phyloP scores from a whole-genome alignment of 2,329 filamentous ascomycete genomes.

The Albophoma yamanashiensis region DNA sequence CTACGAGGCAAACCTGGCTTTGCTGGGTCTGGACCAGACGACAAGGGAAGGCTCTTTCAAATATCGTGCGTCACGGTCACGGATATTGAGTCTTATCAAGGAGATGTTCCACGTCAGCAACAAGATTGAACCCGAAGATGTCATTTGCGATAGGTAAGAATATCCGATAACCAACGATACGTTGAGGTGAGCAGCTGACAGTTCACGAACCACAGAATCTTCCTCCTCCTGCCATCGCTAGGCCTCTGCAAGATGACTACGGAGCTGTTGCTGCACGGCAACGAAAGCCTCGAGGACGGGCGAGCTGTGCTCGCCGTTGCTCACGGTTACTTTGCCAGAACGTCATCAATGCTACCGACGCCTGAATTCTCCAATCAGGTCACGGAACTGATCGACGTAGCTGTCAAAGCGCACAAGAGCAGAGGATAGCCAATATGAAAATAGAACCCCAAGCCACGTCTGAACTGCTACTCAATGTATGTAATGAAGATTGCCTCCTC shows the following conservation, averaged over 20 bases:
- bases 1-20: background rate
- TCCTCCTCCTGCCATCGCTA: background rate
- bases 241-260: background rate
- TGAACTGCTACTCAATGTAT: background rate
- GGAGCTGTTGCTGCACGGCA: background rate
- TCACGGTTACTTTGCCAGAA: background rate
- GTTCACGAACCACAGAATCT: background rate
- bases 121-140: background rate
- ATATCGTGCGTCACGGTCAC: background rate
- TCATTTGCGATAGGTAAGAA: background rate
- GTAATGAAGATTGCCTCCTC: background rate
- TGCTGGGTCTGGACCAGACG: background rate
- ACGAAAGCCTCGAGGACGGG: background rate
- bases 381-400: background rate
- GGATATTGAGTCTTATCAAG: background rate
- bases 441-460: background rate
- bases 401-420: background rate
- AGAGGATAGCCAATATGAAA: background rate
- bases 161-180: background rate
- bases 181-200: background rate
- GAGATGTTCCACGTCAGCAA: background rate
- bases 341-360: background rate
- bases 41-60: background rate
- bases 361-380: background rate
- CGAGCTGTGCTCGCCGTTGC: background rate